Conservation (phyloP, 495 filamentous ascomycete species). For the Penicillium pancosmium region DNA sequence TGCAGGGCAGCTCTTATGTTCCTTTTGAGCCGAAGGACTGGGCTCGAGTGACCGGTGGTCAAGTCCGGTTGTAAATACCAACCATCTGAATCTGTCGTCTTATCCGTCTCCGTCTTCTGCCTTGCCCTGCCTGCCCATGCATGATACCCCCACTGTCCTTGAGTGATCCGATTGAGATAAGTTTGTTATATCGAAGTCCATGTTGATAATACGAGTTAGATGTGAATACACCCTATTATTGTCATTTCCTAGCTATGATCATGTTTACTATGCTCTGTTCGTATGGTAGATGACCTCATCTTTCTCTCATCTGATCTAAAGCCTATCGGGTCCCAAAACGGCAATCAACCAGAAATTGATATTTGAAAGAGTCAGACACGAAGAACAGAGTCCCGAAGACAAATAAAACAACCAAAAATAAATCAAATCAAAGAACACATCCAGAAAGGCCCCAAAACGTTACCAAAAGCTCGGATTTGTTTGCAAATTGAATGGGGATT, state of each 20-base stretch:
- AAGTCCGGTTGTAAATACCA: slow-evolving; percentile 62
- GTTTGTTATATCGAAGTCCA: no score
- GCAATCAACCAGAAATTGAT: no score
- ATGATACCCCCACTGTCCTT: slow-evolving; percentile 15
- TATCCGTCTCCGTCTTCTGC: not conserved
- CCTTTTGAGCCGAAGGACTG: slow-evolving; percentile 69
- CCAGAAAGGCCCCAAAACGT: not conserved
- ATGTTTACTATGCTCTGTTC: no score
- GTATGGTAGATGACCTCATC: no score
- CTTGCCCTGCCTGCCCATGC: not conserved
- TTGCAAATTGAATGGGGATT: not conserved
- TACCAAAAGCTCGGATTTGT: not conserved
- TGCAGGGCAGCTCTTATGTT: slow-evolving; percentile 65
- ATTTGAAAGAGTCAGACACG: no score
- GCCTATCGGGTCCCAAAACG: no score
- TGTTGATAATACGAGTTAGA: no score
- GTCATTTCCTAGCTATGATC: no score
- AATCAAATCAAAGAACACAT: not conserved
- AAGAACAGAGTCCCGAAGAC: not conserved
- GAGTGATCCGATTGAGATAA: not conserved
- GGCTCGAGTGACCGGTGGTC: slow-evolving; percentile 65
- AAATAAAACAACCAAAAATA: not conserved
- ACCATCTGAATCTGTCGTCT: not conserved
- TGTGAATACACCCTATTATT: no score
- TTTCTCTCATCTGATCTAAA: no score